phyloP scores from a whole-genome alignment of 1,284 basidiomycete genomes.

The Ceratobasidium theobromae region DNA sequence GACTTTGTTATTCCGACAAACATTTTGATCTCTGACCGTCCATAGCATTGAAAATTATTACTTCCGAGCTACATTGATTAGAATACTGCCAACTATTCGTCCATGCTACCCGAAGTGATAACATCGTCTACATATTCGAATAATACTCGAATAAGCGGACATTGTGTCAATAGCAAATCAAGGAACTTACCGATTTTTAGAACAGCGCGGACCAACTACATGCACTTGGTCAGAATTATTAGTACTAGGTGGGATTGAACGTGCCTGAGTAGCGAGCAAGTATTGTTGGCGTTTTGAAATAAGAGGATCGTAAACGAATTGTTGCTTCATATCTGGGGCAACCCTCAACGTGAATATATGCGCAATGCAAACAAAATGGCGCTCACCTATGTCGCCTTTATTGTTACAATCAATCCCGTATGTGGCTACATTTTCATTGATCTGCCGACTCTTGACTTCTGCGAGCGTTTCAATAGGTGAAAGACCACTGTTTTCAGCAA shows the following conservation, averaged over 20 bases:
- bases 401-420: conserved; percentile 94
- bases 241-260: conserved; percentile 37
- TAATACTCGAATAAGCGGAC: too few species aligned
- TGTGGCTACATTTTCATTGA: conserved; percentile 80
- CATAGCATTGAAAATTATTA: neutral
- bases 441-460: conserved; percentile 91
- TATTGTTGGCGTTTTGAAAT: conserved; percentile 98
- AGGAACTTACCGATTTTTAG: conserved; percentile 65
- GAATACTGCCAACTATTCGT: conserved; percentile 47
- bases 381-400: conserved; percentile 78
- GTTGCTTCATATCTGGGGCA: conserved; percentile 88
- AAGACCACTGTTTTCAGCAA: conserved; percentile 96
- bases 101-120: conserved; percentile 60
- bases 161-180: too few species aligned
- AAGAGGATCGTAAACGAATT: conserved; percentile 95
- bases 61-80: neutral
- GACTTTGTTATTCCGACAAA: too few species aligned
- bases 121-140: conserved; percentile 62
- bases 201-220: conserved; percentile 66
- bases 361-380: conserved; percentile 9
- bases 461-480: conserved; percentile 96
- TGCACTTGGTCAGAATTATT: neutral
- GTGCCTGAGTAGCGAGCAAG: conserved; percentile 92
- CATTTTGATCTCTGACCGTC: too few species aligned
- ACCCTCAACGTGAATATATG: neutral